Conservation (phyloP, 768 basidiomycete genomes). For the Xerocomellus intermedius region DNA sequence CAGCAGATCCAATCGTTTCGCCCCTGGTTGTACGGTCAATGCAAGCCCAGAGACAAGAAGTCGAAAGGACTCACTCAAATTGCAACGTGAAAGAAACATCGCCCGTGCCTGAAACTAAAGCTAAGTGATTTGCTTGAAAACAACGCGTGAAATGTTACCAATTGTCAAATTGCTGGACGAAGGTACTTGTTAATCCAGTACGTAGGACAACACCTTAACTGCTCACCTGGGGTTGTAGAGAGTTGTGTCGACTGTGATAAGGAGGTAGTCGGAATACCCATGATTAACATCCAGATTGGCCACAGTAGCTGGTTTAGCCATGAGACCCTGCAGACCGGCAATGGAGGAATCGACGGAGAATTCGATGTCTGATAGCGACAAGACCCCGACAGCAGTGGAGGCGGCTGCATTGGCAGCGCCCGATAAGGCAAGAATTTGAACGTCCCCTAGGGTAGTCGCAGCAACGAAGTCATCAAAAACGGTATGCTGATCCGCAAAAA, state of each 20-base stretch:
- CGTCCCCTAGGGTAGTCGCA: slow-evolving; percentile 50
- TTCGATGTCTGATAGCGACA: slow-evolving; percentile 53
- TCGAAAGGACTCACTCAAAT: slow-evolving; percentile 45
- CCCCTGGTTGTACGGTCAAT: slow-evolving; percentile 32
- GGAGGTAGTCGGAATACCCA: slow-evolving; percentile 62
- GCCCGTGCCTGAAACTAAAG: slow-evolving; percentile 51
- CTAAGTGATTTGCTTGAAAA: slow-evolving; percentile 28
- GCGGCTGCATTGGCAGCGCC: slow-evolving; percentile 58
- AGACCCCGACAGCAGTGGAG: slow-evolving; percentile 61
- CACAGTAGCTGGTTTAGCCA: slow-evolving; percentile 54
- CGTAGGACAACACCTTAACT: neutral
- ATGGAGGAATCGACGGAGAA: slow-evolving; percentile 61
- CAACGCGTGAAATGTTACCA: slow-evolving; percentile 21
- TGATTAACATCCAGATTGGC: slow-evolving; percentile 62
- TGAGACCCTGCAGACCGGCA: slow-evolving; percentile 62
- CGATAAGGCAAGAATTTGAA: slow-evolving; percentile 48
- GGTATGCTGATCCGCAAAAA: slow-evolving; percentile 44
- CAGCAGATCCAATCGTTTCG: slow-evolving; percentile 56
- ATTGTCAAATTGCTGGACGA: slow-evolving; percentile 36
- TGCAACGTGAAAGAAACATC: slow-evolving; percentile 61
- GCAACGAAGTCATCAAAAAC: slow-evolving; percentile 64
- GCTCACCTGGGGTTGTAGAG: slow-evolving; percentile 65
- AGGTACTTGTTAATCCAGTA: neutral
- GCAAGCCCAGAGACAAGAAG: neutral
- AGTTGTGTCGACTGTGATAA: slow-evolving; percentile 60